Conservation (phyloP, 1,139 yeast species). For the Yamadazyma songkhlaensis region DNA sequence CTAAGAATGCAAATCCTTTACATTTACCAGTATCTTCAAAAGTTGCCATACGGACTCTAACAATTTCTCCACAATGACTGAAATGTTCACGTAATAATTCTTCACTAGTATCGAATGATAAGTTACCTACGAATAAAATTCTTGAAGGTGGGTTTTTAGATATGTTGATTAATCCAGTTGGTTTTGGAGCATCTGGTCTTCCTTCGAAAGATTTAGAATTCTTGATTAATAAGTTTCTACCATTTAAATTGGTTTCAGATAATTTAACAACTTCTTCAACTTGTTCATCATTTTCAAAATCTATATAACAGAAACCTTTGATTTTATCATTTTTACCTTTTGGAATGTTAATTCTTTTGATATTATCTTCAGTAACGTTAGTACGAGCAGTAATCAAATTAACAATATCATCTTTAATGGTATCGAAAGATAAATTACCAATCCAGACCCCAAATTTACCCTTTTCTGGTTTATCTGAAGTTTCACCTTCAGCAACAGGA, state of each 20-base stretch:
- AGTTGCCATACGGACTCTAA: slow-evolving; percentile 89
- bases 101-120: slow-evolving; percentile 90
- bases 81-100: slow-evolving; percentile 77
- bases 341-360: slow-evolving; percentile 66
- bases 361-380: slow-evolving; percentile 44
- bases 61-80: slow-evolving; percentile 76
- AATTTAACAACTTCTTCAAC: slow-evolving; percentile 63
- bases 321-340: slow-evolving; percentile 53
- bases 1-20: slow-evolving; percentile 93
- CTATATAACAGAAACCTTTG: slow-evolving; percentile 91
- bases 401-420: slow-evolving; percentile 70
- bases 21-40: slow-evolving; percentile 95
- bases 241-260: slow-evolving; percentile 72
- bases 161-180: slow-evolving; percentile 21
- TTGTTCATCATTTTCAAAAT: slow-evolving; percentile 64
- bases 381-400: slow-evolving; percentile 66
- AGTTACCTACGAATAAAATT: slow-evolving; percentile 87
- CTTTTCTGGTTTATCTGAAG: slow-evolving; percentile 22
- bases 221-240: slow-evolving; percentile 83
- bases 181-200: slow-evolving; percentile 63
- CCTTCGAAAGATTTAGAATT: slow-evolving; percentile 82
- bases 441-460: slow-evolving; percentile 82
- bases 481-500: slow-evolving; percentile 36
- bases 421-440: slow-evolving; percentile 87
- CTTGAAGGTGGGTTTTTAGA: slow-evolving; percentile 85